These are phyloP conservation scores for Saccharomycopsis sp. DNA, from an alignment of 805 yeast species.

Conservation along the genomic window DNA sequence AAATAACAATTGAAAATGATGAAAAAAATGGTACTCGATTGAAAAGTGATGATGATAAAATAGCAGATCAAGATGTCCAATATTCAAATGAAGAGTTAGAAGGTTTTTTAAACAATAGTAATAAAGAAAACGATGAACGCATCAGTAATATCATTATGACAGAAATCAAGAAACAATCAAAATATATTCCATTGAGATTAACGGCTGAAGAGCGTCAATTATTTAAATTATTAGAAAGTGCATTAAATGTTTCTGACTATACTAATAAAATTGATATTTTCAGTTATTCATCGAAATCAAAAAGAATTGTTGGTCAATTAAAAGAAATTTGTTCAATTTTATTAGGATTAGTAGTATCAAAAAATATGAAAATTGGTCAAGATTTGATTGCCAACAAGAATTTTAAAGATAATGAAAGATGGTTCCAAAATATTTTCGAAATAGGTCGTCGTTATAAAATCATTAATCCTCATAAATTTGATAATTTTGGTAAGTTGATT, in stretches of 20 bases:
- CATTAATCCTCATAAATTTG: slow-evolving; percentile 76
- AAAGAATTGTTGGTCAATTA: slow-evolving; percentile 60
- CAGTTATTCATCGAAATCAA: slow-evolving; percentile 55
- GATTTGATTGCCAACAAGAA: slow-evolving; percentile 53
- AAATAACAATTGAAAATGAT: neutral
- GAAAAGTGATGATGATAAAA: slow-evolving; percentile 17
- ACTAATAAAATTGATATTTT: slow-evolving; percentile 70
- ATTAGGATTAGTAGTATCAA: slow-evolving; percentile 71
- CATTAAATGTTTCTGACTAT: slow-evolving; percentile 67
- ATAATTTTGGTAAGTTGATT: slow-evolving; percentile 69
- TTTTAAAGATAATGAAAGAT: slow-evolving; percentile 57
- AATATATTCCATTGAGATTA: slow-evolving; percentile 60
- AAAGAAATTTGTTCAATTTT: slow-evolving; percentile 70
- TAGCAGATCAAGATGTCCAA: slow-evolving; percentile 17
- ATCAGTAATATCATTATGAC: slow-evolving; percentile 23
- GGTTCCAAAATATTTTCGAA: slow-evolving; percentile 66
- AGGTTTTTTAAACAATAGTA: neutral
- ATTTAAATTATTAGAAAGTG: slow-evolving; percentile 60
- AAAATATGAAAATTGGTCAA: slow-evolving; percentile 62
- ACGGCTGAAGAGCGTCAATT: slow-evolving; percentile 60
- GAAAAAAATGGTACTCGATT: neutral
- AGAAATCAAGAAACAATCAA: slow-evolving; percentile 34
- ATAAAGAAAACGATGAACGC: neutral
- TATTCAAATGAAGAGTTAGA: slow-evolving; percentile 19
- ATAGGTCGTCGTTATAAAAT: slow-evolving; percentile 74